Percentiles rank a stretch among this genome's conserved stretches.
These are phyloP conservation scores for Isoetes taiwanensis DNA, from an alignment of 75 land plant genomes.

Conservation along the genomic window DNA sequence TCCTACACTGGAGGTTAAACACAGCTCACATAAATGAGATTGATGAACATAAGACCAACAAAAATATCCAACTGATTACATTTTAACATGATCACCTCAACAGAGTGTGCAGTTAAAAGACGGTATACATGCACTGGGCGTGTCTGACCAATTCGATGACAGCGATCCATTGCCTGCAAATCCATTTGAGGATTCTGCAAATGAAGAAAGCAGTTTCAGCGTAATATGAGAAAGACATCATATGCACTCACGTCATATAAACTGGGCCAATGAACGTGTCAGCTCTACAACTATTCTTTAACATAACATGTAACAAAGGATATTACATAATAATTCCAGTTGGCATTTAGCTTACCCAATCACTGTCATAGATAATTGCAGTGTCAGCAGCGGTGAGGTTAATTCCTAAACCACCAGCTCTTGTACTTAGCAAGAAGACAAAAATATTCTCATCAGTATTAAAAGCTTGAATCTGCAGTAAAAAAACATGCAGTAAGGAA, in stretches of 20 bases:
- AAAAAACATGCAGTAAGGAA: background rate
- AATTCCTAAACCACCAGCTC: slow-evolving; percentile 92
- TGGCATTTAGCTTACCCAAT: too few relatives aligned
- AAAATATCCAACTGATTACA: background rate
- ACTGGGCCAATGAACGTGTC: too few relatives aligned
- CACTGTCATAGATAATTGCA: slow-evolving; percentile 83
- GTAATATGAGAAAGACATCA: too few relatives aligned
- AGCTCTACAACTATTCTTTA: too few relatives aligned
- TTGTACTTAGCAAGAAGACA: slow-evolving; percentile 69
- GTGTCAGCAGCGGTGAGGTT: slow-evolving; percentile 92
- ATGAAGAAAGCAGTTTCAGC: too few relatives aligned
- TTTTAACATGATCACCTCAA: slow-evolving; percentile 65
- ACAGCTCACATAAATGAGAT: background rate
- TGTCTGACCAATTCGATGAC: slow-evolving; percentile 91
- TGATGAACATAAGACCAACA: background rate
- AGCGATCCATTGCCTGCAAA: slow-evolving; percentile 94
- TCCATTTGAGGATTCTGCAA: slow-evolving; percentile 99
- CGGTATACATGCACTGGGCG: slow-evolving; percentile 90
- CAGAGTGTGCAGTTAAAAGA: slow-evolving; percentile 73
- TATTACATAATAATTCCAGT: too few relatives aligned
- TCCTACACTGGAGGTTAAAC: slow-evolving; percentile 45
- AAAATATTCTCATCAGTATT: slow-evolving; percentile 43
- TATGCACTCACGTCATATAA: too few relatives aligned
- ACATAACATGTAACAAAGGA: too few relatives aligned
- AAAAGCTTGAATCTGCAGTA: slow-evolving; percentile 59